phyloP scores from a whole-genome alignment of 23 red algal species.

The Gracilaria domingensis region DNA sequence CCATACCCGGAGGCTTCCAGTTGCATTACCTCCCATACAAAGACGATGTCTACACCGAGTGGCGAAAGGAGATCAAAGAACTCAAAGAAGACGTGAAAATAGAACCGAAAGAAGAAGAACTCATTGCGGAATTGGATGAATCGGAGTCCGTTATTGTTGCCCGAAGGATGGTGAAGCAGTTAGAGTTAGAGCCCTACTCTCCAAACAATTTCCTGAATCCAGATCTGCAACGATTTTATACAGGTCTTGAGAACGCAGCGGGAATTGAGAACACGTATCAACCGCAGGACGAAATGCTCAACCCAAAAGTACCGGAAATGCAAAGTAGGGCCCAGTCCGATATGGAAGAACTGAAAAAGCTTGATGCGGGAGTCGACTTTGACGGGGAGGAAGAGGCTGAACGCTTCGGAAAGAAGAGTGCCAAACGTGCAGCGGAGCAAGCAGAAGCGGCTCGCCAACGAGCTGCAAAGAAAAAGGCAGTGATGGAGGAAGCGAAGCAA shows the following conservation, averaged over 20 bases:
- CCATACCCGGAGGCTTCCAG: slow-evolving; percentile 66
- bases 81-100: slow-evolving; percentile 16
- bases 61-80: slow-evolving; percentile 54
- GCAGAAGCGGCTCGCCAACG: slow-evolving; percentile 2
- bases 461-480: slow-evolving; percentile 11
- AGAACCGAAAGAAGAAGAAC: slow-evolving; percentile 55
- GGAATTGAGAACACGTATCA: slow-evolving; percentile 53
- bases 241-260: slow-evolving; percentile 56
- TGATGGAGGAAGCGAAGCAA: neutral
- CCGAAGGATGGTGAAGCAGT: slow-evolving; percentile 37
- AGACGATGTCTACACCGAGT: slow-evolving; percentile 78
- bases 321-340: slow-evolving; percentile 13
- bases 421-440: slow-evolving; percentile 24
- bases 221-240: slow-evolving; percentile 57
- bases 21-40: slow-evolving; percentile 75
- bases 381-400: slow-evolving; percentile 50
- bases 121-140: slow-evolving; percentile 16
- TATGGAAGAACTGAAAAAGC: slow-evolving; percentile 32
- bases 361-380: slow-evolving; percentile 39
- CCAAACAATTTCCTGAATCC: slow-evolving; percentile 54
- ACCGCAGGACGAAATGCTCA: slow-evolving; percentile 56
- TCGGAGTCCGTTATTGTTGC: slow-evolving; percentile 19
- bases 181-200: slow-evolving; percentile 47
- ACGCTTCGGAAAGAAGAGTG: slow-evolving; percentile 37
- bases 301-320: slow-evolving; percentile 43